Evolutionary conservation across 176 grass and related monocot genomes (phyloP).

Genomic region (Themeda triandra): DNA sequence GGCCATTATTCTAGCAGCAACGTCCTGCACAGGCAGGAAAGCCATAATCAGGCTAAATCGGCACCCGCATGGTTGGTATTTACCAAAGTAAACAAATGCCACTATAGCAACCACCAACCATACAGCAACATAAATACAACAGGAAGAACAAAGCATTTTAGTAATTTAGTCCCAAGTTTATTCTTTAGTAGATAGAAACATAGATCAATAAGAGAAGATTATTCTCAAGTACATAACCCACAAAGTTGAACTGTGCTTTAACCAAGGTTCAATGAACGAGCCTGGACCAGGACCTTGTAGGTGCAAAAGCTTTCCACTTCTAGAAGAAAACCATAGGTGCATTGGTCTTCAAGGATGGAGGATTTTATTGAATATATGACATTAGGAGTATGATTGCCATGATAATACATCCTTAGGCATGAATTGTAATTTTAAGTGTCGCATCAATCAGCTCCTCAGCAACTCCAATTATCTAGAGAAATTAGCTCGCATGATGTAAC

Average conservation of each 20-base stretch:
- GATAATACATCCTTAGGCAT: not conserved
- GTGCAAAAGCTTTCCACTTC: not conserved
- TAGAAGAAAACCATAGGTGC: not conserved
- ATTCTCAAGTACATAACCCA: not conserved
- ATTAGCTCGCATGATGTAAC: not conserved
- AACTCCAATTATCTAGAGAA: not conserved
- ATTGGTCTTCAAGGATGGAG: not conserved
- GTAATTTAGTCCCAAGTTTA: not conserved
- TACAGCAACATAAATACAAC: not conserved
- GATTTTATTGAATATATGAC: not conserved
- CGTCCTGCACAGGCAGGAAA: slow-evolving; percentile 51
- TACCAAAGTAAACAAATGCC: not conserved
- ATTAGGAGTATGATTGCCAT: not conserved
- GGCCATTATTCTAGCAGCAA: slow-evolving; percentile 83
- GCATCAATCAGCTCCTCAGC: not conserved
- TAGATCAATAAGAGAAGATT: not conserved
- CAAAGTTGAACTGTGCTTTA: not conserved
- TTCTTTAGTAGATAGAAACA: not conserved
- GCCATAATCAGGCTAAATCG: not conserved
- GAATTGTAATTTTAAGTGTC: not conserved
- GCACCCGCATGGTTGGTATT: not conserved
- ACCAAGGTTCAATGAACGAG: not conserved
- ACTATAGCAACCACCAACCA: not conserved
- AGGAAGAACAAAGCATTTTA: not conserved
- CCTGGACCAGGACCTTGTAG: not conserved